phyloP scores from a whole-genome alignment of 129 eudicot genomes.

The Saussurea involucrata region DNA sequence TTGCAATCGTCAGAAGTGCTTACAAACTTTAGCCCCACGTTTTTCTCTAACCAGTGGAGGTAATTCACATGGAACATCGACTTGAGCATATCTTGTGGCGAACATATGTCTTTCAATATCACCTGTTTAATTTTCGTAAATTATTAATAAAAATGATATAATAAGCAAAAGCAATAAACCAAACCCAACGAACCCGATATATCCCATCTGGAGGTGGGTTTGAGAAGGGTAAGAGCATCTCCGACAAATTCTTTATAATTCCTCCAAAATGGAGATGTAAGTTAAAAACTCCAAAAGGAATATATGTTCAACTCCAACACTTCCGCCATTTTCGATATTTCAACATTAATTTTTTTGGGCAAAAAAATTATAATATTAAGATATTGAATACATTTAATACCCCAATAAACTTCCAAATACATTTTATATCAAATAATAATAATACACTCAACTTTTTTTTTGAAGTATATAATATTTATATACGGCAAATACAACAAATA shows the following conservation, averaged over 20 bases:
- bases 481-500: no score
- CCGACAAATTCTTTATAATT: no score
- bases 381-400: neutral
- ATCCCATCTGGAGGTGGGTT: neutral
- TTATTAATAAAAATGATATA: neutral
- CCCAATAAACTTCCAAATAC: neutral
- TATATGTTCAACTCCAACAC: neutral
- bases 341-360: no score
- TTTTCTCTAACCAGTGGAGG: constrained; percentile 84
- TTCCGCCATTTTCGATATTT: neutral
- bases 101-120: constrained; percentile 67
- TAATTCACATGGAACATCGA: constrained; percentile 82
- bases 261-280: no score
- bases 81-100: constrained; percentile 88
- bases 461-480: no score
- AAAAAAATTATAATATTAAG: neutral
- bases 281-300: no score
- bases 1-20: constrained; percentile 60
- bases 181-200: neutral
- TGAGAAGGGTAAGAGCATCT: no score
- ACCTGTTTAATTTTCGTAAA: constrained; percentile 43
- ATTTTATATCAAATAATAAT: neutral
- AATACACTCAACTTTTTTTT: neutral
- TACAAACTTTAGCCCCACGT: constrained; percentile 66
- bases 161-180: neutral